Evolutionary conservation across 2,329 filamentous ascomycete genomes (phyloP).

Genomic region (Blastomyces gilchristii): DNA sequence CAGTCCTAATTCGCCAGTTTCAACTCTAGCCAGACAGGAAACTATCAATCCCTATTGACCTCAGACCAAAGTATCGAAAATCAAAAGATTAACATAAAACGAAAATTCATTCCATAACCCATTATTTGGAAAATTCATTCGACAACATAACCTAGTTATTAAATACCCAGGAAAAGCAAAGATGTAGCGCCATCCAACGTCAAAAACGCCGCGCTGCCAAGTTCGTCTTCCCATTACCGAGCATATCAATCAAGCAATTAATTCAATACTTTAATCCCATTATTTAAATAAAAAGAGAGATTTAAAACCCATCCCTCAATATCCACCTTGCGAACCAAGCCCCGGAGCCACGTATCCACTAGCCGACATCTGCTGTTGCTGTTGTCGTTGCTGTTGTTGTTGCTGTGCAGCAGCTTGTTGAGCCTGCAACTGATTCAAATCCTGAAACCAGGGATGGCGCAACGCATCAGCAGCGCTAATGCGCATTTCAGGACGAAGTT

Average conservation of each 20-base stretch:
- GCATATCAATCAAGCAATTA: background rate
- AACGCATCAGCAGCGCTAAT: conserved; percentile 81
- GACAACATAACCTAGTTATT: background rate
- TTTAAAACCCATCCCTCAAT: conserved; percentile 6
- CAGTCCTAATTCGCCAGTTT: background rate
- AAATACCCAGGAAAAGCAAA: background rate
- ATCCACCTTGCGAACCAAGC: conserved; percentile 21
- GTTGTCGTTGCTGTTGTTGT: conserved; percentile 19
- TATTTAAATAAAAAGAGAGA: background rate
- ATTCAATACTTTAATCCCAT: background rate
- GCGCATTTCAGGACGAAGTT: conserved; percentile 81
- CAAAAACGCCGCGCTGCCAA: background rate
- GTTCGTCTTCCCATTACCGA: background rate
- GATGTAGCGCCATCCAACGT: background rate
- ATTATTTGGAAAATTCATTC: background rate
- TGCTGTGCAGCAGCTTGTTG: conserved; percentile 26
- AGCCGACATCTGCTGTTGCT: conserved; percentile 24
- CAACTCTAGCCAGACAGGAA: background rate
- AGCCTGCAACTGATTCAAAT: conserved; percentile 46
- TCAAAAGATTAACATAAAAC: background rate
- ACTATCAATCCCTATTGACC: background rate
- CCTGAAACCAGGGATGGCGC: conserved; percentile 83
- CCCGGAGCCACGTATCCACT: conserved; percentile 28
- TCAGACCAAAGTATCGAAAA: background rate
- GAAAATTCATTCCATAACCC: background rate